Percentiles rank a stretch among this genome's conserved stretches.
Evolutionary conservation across 2,329 filamentous ascomycete genomes (phyloP).

Genomic region (Laburnicola sp.): DNA sequence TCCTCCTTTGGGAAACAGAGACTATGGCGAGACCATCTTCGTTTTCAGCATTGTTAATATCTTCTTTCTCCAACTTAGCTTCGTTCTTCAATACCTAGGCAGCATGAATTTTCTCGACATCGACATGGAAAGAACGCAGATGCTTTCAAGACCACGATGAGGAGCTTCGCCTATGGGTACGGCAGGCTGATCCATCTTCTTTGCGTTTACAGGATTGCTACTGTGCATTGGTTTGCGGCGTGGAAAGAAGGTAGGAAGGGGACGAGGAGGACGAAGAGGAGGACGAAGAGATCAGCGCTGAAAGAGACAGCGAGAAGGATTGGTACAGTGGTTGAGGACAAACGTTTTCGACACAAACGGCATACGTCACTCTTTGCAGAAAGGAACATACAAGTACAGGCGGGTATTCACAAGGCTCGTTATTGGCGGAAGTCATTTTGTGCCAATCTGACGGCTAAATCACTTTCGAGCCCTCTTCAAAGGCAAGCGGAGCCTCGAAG

Average conservation of each 20-base stretch:
- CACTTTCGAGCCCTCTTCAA: neutral
- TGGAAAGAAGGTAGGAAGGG: constrained; percentile 40
- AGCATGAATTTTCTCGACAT: constrained; percentile 51
- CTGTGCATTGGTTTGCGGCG: constrained; percentile 41
- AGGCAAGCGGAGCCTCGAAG: neutral
- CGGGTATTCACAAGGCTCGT: neutral
- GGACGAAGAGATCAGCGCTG: constrained; percentile 11
- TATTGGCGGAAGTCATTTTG: neutral
- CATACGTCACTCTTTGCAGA: too few relatives aligned
- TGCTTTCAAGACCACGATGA: constrained; percentile 48
- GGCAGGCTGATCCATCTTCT: constrained; percentile 43
- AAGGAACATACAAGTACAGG: too few relatives aligned
- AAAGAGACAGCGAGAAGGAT: constrained; percentile 5
- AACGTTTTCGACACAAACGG: too few relatives aligned
- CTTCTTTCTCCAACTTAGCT: constrained; percentile 50
- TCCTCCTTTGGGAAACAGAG: constrained; percentile 25
- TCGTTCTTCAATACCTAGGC: constrained; percentile 49
- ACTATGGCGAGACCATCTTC: constrained; percentile 49
- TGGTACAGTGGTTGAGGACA: constrained; percentile 13
- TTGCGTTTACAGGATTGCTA: constrained; percentile 48
- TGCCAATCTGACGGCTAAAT: constrained; percentile 8
- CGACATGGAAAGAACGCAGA: constrained; percentile 45
- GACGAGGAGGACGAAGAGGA: constrained; percentile 15
- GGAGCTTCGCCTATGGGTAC: constrained; percentile 45
- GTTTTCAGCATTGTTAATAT: constrained; percentile 52